Conservation (phyloP, 495 filamentous ascomycete genomes). For the Cladorrhinum samala region DNA sequence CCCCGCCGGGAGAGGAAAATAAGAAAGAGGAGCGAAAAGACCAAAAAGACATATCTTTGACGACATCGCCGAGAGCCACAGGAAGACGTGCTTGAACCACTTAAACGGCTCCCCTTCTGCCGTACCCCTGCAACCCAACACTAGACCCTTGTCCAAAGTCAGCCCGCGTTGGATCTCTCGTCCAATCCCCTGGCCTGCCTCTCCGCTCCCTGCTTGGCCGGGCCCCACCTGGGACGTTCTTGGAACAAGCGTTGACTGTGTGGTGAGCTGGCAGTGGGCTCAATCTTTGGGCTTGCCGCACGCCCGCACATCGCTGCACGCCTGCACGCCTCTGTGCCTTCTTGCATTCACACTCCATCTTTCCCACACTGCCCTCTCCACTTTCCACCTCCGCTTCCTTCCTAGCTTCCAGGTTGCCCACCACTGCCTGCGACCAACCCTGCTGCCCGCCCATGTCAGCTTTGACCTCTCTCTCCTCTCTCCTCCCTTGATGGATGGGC, state of each 20-base stretch:
- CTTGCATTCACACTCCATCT: neutral
- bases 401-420: neutral
- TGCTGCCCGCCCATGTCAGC: conserved; percentile 5
- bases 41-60: conserved; percentile 21
- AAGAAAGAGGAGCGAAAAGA: neutral
- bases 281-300: conserved; percentile 17
- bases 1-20: neutral
- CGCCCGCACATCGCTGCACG: conserved; percentile 10
- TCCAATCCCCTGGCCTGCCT: conserved; percentile 22
- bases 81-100: conserved; percentile 8
- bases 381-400: neutral
- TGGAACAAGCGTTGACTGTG: conserved; percentile 20
- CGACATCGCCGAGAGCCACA: conserved; percentile 23
- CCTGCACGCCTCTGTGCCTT: conserved; percentile 11
- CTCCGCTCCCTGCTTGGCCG: conserved; percentile 16
- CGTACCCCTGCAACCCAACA: conserved; percentile 17
- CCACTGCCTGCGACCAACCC: neutral
- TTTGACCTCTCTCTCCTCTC: conserved; percentile 1
- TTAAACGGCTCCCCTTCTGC: conserved; percentile 16
- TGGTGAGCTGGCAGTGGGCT: conserved; percentile 28
- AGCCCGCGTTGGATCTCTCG: conserved; percentile 16
- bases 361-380: neutral
- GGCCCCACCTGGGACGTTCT: conserved; percentile 23
- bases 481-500: neutral
- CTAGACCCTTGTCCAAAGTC: conserved; percentile 26